These are phyloP conservation scores for Schizonepeta tenuifolia DNA, from an alignment of 257 asterid genomes.

Conservation along the genomic window DNA sequence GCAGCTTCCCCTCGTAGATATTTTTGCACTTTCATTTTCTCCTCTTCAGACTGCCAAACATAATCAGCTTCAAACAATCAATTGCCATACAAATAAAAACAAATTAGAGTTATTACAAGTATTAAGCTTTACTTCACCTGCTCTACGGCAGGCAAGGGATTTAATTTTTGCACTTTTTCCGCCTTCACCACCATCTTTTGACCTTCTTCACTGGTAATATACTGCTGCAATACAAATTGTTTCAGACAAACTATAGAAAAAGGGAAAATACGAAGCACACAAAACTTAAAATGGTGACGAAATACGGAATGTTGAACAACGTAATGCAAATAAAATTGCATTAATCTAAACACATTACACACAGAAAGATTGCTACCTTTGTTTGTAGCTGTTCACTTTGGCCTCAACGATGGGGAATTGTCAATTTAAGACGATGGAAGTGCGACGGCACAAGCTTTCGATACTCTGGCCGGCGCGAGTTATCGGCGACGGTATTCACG, in stretches of 20 bases:
- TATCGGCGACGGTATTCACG: constrained; percentile 17
- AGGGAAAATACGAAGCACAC: not conserved
- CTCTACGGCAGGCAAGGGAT: constrained; percentile 27
- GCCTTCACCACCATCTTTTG: constrained; percentile 48
- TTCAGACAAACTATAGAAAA: not conserved
- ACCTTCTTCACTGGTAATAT: constrained; percentile 20
- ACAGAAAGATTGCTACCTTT: constrained; percentile 18
- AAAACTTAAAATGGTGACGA: not conserved
- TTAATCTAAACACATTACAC: not conserved
- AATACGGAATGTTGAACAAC: constrained; percentile 1
- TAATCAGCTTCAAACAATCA: constrained; percentile 15
- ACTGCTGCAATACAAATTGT: constrained; percentile 23
- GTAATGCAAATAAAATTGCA: not conserved
- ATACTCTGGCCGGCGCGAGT: not conserved
- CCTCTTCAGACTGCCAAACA: constrained; percentile 61
- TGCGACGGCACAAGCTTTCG: not conserved
- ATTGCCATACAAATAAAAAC: not conserved
- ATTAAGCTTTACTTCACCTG: constrained; percentile 36
- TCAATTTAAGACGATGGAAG: not conserved
- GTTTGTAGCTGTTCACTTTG: not conserved
- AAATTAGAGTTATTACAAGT: not conserved
- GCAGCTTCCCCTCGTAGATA: constrained; percentile 80
- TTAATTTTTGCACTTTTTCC: constrained; percentile 28
- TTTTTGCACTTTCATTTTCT: constrained; percentile 59
- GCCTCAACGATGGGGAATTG: not conserved